Percentiles rank a stretch among this genome's conserved stretches.
Evolutionary conservation across 225 moss, liverwort and hornwort genomes (phyloP).

Genomic region (Polytrichum formosum): DNA sequence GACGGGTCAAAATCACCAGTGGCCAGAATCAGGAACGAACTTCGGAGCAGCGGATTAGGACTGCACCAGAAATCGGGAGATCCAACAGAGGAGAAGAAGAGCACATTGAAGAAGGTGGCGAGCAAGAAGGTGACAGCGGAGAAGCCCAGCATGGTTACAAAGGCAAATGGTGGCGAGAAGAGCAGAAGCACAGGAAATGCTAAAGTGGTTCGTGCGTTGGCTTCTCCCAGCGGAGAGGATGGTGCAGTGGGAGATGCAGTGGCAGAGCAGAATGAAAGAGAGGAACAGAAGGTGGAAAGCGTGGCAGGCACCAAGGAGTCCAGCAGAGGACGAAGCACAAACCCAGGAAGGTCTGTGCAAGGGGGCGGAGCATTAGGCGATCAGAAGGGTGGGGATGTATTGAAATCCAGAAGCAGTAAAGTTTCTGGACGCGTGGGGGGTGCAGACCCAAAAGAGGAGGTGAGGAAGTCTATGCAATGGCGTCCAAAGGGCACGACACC

Average conservation of each 20-base stretch:
- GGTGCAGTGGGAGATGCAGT: conserved; percentile 8
- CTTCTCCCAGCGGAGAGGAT: conserved; percentile 18
- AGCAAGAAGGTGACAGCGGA: conserved; percentile 31
- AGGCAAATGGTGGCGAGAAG: conserved; percentile 43
- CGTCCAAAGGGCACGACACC: conserved; percentile 29
- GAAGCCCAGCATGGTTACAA: conserved; percentile 34
- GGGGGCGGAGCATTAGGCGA: conserved; percentile 17
- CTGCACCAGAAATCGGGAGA: conserved; percentile 34
- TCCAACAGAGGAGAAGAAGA: conserved; percentile 36
- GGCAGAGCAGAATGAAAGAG: conserved; percentile 6
- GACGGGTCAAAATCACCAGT: conserved; percentile 56
- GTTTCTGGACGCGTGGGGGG: conserved; percentile 14
- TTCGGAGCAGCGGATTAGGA: conserved; percentile 34
- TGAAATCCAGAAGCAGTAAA: conserved; percentile 32
- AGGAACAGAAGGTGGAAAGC: conserved; percentile 18
- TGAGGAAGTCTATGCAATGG: conserved; percentile 59
- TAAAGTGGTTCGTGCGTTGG: conserved; percentile 12
- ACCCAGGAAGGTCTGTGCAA: conserved; percentile 18
- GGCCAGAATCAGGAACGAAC: conserved; percentile 35
- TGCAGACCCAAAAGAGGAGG: conserved; percentile 53
- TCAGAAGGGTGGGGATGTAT: conserved; percentile 38
- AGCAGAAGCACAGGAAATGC: conserved; percentile 23
- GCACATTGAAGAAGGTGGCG: conserved; percentile 15
- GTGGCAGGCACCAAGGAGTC: not conserved
- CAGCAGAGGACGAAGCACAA: conserved; percentile 24